Conservation (phyloP, 2,329 filamentous ascomycete genomes). For the Hypoxylon sp. region DNA sequence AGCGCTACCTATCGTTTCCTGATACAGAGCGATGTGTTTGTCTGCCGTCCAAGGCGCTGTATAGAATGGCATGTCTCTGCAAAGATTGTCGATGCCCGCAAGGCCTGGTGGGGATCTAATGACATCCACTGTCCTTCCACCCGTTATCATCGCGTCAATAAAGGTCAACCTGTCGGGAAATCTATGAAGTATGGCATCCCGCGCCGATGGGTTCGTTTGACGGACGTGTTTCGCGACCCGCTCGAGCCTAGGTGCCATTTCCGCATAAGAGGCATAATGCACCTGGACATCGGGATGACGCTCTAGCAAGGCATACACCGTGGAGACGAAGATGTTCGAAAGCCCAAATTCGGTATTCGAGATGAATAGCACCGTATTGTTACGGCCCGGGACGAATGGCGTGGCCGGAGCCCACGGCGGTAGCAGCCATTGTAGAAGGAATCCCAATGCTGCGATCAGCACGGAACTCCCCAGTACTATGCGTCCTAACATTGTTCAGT, state of each 20-base stretch:
- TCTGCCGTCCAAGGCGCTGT: constrained; percentile 32
- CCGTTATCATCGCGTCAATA: not conserved
- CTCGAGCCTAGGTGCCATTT: constrained; percentile 6
- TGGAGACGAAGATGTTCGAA: constrained; percentile 33
- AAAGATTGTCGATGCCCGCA: constrained; percentile 10
- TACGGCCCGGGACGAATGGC: constrained; percentile 23
- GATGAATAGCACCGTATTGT: constrained; percentile 36
- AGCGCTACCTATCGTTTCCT: constrained; percentile 22
- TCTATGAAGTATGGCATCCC: not conserved
- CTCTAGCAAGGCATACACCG: constrained; percentile 33
- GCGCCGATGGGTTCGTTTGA: not conserved
- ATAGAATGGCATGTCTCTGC: constrained; percentile 18
- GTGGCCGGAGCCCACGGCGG: not conserved
- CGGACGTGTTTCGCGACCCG: constrained; percentile 2
- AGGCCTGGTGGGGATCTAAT: constrained; percentile 2
- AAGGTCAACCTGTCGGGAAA: not conserved
- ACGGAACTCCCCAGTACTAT: not conserved
- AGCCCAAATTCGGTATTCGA: constrained; percentile 32
- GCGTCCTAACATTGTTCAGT: not conserved
- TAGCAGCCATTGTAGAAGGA: not conserved
- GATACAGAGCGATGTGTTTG: constrained; percentile 30
- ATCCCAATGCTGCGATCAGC: not conserved
- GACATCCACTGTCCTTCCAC: not conserved
- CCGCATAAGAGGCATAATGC: constrained; percentile 33
- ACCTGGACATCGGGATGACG: constrained; percentile 30